Percentiles rank a stretch among this genome's conserved stretches.
phyloP scores from a whole-genome alignment of 2,329 filamentous ascomycete genomes.

The Coleophoma eucalyptorum region DNA sequence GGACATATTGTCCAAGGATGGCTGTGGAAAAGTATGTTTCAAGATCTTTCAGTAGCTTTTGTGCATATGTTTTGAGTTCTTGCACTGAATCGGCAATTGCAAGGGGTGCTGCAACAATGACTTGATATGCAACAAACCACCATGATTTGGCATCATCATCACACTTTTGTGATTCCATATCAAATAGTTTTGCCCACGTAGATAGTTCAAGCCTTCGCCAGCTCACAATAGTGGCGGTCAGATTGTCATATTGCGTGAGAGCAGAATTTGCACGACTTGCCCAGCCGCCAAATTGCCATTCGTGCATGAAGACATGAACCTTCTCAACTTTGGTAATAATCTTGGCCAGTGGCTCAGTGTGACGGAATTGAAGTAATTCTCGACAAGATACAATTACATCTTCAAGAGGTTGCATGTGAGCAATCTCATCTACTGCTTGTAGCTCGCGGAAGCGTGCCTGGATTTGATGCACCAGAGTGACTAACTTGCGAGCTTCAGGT shows the following conservation, averaged over 20 bases:
- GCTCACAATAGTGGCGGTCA: constrained; percentile 77
- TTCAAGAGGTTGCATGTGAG: constrained; percentile 69
- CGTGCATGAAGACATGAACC: constrained; percentile 78
- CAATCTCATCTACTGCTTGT: constrained; percentile 60
- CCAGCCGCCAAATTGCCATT: constrained; percentile 87
- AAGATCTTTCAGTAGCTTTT: constrained; percentile 69
- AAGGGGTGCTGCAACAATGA: constrained; percentile 72
- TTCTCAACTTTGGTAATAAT: constrained; percentile 85
- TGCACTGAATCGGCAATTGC: constrained; percentile 56
- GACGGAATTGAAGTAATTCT: constrained; percentile 69
- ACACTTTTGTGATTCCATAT: constrained; percentile 75
- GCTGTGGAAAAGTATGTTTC: constrained; percentile 76
- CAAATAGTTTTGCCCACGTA: constrained; percentile 87
- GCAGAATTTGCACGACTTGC: constrained; percentile 77
- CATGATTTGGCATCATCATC: constrained; percentile 77
- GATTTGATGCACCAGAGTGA: constrained; percentile 64
- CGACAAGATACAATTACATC: constrained; percentile 76
- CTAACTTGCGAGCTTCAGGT: constrained; percentile 68
- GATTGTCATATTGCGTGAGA: constrained; percentile 64
- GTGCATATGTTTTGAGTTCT: constrained; percentile 59
- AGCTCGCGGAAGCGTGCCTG: constrained; percentile 71
- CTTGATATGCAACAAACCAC: constrained; percentile 97
- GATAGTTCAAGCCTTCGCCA: constrained; percentile 91
- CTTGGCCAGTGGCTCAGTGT: constrained; percentile 81
- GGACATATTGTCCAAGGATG: constrained; percentile 75